phyloP scores from a whole-genome alignment of 129 eudicot genomes.

The Silybum marianum region DNA sequence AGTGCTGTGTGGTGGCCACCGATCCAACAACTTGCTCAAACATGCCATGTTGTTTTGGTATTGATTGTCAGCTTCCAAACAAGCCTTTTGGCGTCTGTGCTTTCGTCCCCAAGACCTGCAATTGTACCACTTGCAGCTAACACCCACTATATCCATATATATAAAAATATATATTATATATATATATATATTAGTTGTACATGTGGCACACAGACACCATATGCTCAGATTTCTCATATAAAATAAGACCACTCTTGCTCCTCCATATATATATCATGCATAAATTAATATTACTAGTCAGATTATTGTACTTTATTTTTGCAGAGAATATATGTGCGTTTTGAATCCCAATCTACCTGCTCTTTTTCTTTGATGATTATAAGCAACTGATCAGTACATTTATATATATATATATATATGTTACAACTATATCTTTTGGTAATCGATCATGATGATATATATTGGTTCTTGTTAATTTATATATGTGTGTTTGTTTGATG shows the following conservation, averaged over 20 bases:
- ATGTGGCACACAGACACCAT: background rate
- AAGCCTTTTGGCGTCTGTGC: constrained; percentile 56
- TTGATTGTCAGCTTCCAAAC: constrained; percentile 57
- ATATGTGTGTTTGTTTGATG: too few species aligned
- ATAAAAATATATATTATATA: too few species aligned
- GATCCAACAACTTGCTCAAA: constrained; percentile 45
- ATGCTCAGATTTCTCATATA: background rate
- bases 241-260: background rate
- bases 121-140: constrained; percentile 42
- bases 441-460: too few species aligned
- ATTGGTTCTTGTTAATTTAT: too few species aligned
- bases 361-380: background rate
- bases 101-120: constrained; percentile 52
- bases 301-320: background rate
- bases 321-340: background rate
- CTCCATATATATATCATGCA: background rate
- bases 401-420: background rate
- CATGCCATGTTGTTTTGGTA: constrained; percentile 54
- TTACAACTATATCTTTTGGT: background rate
- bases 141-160: too few species aligned
- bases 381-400: background rate
- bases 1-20: constrained; percentile 35
- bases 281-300: background rate
- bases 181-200: background rate
- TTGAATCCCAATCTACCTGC: background rate